Conservation (phyloP, 2,329 filamentous ascomycete genomes). For the Trichoderma atroviride region DNA sequence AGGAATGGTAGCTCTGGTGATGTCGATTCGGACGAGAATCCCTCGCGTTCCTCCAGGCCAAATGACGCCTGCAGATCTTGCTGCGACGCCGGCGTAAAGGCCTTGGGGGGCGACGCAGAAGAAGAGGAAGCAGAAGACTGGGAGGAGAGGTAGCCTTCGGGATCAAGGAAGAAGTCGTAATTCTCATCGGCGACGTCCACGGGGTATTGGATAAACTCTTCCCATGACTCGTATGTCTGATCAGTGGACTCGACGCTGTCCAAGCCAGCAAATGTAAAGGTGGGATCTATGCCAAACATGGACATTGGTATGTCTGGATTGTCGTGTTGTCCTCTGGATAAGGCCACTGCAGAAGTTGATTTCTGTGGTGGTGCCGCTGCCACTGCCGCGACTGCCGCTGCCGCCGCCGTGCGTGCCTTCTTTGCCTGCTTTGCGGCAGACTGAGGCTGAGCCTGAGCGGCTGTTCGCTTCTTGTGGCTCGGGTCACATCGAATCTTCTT, state of each 20-base stretch:
- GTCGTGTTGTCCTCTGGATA: neutral
- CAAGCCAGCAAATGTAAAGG: constrained; percentile 32
- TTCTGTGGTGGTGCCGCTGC: constrained; percentile 27
- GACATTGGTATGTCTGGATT: constrained; percentile 20
- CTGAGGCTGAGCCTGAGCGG: constrained; percentile 38
- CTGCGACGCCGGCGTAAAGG: constrained; percentile 34
- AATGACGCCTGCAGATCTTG: constrained; percentile 27
- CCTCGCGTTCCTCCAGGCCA: constrained; percentile 23
- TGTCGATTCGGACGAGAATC: constrained; percentile 14
- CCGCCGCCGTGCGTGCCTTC: constrained; percentile 42
- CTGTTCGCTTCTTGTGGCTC: constrained; percentile 56
- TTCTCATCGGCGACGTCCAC: constrained; percentile 36
- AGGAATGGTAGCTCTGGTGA: constrained; percentile 45
- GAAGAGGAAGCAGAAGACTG: constrained; percentile 36
- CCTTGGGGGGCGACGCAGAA: constrained; percentile 35
- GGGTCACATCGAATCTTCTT: constrained; percentile 68
- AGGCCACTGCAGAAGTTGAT: neutral
- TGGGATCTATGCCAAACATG: constrained; percentile 28
- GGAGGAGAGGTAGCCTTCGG: constrained; percentile 48
- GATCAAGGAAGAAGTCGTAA: constrained; percentile 52
- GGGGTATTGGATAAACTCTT: constrained; percentile 52
- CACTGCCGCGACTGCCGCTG: constrained; percentile 29
- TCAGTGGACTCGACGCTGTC: constrained; percentile 30
- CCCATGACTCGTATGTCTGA: constrained; percentile 42
- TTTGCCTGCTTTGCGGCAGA: constrained; percentile 44